phyloP scores from a whole-genome alignment of 805 yeast species.

The Cyberlindnera petersonii region DNA sequence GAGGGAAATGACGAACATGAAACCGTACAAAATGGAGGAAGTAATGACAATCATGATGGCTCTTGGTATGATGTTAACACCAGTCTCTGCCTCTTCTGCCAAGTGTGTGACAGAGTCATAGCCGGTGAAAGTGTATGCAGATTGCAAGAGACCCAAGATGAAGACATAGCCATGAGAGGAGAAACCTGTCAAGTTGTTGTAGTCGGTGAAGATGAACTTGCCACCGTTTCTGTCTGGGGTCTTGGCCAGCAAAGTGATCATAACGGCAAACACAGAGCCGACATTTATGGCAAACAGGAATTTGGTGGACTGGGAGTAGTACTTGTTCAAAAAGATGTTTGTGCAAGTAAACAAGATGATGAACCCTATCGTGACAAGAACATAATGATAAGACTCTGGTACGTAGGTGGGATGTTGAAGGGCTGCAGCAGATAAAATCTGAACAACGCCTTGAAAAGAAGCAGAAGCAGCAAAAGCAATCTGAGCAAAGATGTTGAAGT shows the following conservation, averaged over 20 bases:
- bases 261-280: slow-evolving; percentile 19
- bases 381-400: slow-evolving; percentile 23
- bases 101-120: slow-evolving; percentile 35
- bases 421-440: slow-evolving; percentile 22
- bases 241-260: slow-evolving; percentile 22
- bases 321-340: slow-evolving; percentile 24
- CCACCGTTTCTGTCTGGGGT: slow-evolving; percentile 25
- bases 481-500: slow-evolving; percentile 28
- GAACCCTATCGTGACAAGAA: slow-evolving; percentile 23
- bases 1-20: slow-evolving; percentile 31
- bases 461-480: slow-evolving; percentile 27
- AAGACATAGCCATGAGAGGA: slow-evolving; percentile 26
- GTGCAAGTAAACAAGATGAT: slow-evolving; percentile 23
- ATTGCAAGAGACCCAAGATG: slow-evolving; percentile 27
- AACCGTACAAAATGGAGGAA: slow-evolving; percentile 29
- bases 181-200: slow-evolving; percentile 25
- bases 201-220: slow-evolving; percentile 26
- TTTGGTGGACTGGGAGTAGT: slow-evolving; percentile 23
- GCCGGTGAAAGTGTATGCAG: slow-evolving; percentile 30
- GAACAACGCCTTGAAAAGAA: slow-evolving; percentile 26
- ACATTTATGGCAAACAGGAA: slow-evolving; percentile 21
- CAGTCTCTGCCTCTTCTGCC: slow-evolving; percentile 32
- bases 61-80: slow-evolving; percentile 30
- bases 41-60: slow-evolving; percentile 32
- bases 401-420: slow-evolving; percentile 18